phyloP scores from a whole-genome alignment of 2,329 filamentous ascomycete species.

The Lojkania enalia region DNA sequence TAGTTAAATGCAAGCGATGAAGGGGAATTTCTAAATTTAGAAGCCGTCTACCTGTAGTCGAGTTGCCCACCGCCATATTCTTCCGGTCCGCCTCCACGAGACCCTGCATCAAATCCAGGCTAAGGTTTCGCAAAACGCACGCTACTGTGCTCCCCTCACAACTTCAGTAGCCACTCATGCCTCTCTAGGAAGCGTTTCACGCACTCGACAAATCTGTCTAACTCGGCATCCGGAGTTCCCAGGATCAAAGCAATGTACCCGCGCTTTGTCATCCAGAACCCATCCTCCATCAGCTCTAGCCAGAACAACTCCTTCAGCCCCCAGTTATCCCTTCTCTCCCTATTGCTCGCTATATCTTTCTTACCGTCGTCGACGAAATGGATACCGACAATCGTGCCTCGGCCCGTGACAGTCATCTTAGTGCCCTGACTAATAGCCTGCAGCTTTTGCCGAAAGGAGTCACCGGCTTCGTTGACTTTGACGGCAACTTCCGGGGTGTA shows the following conservation, averaged over 20 bases:
- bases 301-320: constrained; percentile 41
- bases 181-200: constrained; percentile 27
- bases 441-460: constrained; percentile 31
- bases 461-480: constrained; percentile 38
- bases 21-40: no score
- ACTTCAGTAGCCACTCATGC: constrained; percentile 18
- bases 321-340: constrained; percentile 32
- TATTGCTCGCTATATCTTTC: constrained; percentile 28
- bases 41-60: no score
- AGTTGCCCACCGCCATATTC: no score
- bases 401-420: constrained; percentile 42
- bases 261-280: constrained; percentile 42
- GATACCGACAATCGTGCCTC: constrained; percentile 43
- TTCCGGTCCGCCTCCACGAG: no score
- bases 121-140: no score
- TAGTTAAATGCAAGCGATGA: no score
- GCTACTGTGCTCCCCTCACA: constrained; percentile 1
- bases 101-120: no score
- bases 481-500: constrained; percentile 38
- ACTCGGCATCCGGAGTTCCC: constrained; percentile 36
- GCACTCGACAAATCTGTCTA: constrained; percentile 35
- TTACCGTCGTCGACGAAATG: constrained; percentile 39
- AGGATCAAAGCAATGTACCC: constrained; percentile 44
- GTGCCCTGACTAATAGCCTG: constrained; percentile 35
- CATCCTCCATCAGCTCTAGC: constrained; percentile 43